Percentiles rank a stretch among this genome's conserved stretches.
phyloP scores from a whole-genome alignment of 2,329 filamentous ascomycete genomes.

The Epichloe amarillans region DNA sequence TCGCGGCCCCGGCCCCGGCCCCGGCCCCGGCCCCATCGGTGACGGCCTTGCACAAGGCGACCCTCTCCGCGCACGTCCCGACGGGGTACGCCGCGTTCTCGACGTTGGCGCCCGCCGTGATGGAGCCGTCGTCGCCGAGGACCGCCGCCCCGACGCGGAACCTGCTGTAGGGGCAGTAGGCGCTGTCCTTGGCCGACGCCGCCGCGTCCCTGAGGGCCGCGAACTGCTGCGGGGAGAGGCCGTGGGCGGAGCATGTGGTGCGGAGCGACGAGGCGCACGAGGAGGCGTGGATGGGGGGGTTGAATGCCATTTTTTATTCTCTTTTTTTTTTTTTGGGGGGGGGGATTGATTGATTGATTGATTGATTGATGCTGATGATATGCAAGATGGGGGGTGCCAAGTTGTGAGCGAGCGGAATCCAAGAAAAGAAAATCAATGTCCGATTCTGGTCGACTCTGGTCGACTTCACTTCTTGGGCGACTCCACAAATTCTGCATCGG shows the following conservation, averaged over 20 bases:
- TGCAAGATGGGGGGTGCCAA: too few species aligned
- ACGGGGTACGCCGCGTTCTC: conserved; percentile 92
- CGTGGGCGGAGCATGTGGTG: conserved; percentile 19
- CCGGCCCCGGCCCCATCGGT: conserved; percentile 24
- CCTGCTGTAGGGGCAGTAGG: conserved; percentile 87
- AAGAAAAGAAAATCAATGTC: neutral
- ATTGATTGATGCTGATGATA: too few species aligned
- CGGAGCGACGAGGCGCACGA: conserved; percentile 12
- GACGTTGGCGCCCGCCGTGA: conserved; percentile 60
- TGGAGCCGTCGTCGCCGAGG: conserved; percentile 37
- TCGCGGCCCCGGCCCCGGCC: conserved; percentile 10
- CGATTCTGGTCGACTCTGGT: neutral
- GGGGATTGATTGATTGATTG: too few species aligned
- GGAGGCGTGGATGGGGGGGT: neutral
- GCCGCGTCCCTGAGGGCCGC: conserved; percentile 45
- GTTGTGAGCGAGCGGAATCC: too few species aligned
- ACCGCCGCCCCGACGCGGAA: conserved; percentile 84
- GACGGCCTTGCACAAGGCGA: conserved; percentile 74
- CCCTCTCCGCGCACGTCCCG: conserved; percentile 87
- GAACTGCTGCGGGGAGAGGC: conserved; percentile 51
- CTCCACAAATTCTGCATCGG: neutral
- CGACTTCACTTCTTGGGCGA: neutral
- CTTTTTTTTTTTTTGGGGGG: too few species aligned
- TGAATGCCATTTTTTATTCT: too few species aligned
- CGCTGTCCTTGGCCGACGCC: conserved; percentile 57